Base-by-base conservation (phyloP, 345 rosid species). In the Citrus maxima region DNA sequence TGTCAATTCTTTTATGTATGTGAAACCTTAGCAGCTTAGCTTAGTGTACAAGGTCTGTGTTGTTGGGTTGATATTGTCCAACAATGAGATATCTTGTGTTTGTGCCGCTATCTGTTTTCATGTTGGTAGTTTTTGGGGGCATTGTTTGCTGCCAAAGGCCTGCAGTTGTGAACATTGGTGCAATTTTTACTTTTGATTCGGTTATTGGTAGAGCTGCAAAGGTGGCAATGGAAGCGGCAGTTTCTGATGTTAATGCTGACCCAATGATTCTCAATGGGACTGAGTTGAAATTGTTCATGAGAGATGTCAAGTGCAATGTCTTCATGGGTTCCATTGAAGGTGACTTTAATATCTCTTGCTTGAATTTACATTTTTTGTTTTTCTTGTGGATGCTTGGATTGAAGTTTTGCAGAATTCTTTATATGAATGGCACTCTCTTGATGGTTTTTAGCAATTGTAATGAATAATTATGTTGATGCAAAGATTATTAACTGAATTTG, bases 141-240 rank as follows among this genome's bases (percentile, higher is more conserved):
- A 73, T 70, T n/a, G 88, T 49, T 28, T 13, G 64, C 46, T 80
- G 87, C 66, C 81, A 70, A 40, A 85, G 82, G 78, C 94, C 95
- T 67, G 30, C 77, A n/a, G 84, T 71, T 72, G 97, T 90, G 60
- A 88, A 88, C 42, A 10, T 95, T 35, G 98, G 95, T 74, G 94
- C 93, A 59, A 73, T 92, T 84, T 91, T 93, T 49, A 79, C 92
- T 69, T 87, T 82, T 82, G 85, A 92, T 82, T 92, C 98, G 7
- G 90, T 90, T 16, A 90, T 95, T 35, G 98, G 98, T 73, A 88
- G 88, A 80, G 92, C 87, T 80, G 93, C 97, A 76, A 92, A 85
- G 87, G 80, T 83, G 61, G 95, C 98, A 4, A 89, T 93, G 8
- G 86, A 87, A 66, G 89, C 90, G 34, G 98, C 97, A 4, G 84